Conservation (phyloP, 345 rosid species). For the Lepidium sativum region DNA sequence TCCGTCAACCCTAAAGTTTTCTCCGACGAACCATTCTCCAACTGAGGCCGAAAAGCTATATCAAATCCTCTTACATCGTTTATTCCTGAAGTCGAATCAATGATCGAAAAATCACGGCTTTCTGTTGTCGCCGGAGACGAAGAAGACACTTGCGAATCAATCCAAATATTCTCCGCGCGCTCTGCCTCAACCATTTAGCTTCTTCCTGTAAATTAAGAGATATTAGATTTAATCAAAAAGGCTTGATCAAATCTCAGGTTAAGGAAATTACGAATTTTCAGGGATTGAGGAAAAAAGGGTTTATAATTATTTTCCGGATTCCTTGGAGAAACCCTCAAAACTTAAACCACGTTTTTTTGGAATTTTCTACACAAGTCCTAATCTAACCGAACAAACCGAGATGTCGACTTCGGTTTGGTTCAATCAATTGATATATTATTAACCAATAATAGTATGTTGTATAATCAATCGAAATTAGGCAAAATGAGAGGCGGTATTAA, state of each 20-base stretch:
- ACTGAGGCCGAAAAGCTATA: slow-evolving; percentile 15
- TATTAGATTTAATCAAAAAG: neutral
- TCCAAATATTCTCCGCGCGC: slow-evolving; percentile 21
- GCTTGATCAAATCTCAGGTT: neutral
- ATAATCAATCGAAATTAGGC: neutral
- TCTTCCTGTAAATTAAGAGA: neutral
- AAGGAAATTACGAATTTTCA: neutral
- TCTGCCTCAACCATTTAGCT: slow-evolving; percentile 20
- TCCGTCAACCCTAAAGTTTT: slow-evolving; percentile 48
- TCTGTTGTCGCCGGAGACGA: slow-evolving; percentile 12
- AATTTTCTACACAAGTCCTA: slow-evolving; percentile 8
- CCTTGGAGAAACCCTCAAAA: slow-evolving; percentile 22
- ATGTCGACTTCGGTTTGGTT: neutral
- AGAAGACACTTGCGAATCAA: slow-evolving; percentile 18
- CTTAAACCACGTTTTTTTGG: neutral
- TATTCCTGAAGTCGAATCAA: neutral
- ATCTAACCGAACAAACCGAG: slow-evolving; percentile 2
- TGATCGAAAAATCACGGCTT: neutral
- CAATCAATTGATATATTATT: neutral
- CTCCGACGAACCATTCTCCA: slow-evolving; percentile 23
- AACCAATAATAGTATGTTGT: neutral
- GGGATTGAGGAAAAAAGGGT: slow-evolving; percentile 3
- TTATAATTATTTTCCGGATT: slow-evolving; percentile 18
- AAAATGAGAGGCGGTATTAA: neutral
- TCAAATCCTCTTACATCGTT: slow-evolving; percentile 15